These are phyloP conservation scores for Aspergillus sparsus DNA, from an alignment of 495 filamentous ascomycete genomes.

Conservation along the genomic window DNA sequence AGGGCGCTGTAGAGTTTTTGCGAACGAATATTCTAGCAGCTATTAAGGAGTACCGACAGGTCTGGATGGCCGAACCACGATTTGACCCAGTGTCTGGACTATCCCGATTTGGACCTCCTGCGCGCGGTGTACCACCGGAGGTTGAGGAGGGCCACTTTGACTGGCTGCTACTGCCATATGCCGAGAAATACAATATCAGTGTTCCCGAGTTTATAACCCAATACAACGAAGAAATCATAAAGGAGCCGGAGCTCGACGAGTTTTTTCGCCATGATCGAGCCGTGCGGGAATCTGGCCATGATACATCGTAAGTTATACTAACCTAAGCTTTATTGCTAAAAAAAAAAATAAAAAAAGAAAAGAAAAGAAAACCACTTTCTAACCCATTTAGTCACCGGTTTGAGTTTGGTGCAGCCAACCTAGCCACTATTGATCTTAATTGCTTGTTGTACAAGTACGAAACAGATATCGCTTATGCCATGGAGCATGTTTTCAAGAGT, in stretches of 20 bases:
- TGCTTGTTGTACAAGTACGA: conserved; percentile 6
- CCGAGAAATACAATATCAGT: not conserved
- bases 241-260: not conserved
- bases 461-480: conserved; percentile 4
- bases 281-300: conserved; percentile 1
- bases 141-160: conserved; percentile 7
- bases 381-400: not conserved
- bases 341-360: not conserved
- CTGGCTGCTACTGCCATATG: not conserved
- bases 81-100: conserved; percentile 5
- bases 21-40: not conserved
- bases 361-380: not conserved
- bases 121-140: conserved; percentile 4
- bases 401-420: conserved; percentile 2
- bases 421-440: conserved; percentile 3
- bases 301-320: conserved; percentile 3
- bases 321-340: too few relatives aligned
- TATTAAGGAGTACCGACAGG: conserved; percentile 8
- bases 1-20: not conserved
- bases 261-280: conserved; percentile 7
- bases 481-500: not conserved
- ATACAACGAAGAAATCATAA: not conserved
- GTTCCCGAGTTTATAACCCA: conserved; percentile 1
- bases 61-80: conserved; percentile 3
- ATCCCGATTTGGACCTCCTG: conserved; percentile 4